Base-by-base conservation (phyloP, 495 filamentous ascomycete species). In the Penicillium subrubescens region DNA sequence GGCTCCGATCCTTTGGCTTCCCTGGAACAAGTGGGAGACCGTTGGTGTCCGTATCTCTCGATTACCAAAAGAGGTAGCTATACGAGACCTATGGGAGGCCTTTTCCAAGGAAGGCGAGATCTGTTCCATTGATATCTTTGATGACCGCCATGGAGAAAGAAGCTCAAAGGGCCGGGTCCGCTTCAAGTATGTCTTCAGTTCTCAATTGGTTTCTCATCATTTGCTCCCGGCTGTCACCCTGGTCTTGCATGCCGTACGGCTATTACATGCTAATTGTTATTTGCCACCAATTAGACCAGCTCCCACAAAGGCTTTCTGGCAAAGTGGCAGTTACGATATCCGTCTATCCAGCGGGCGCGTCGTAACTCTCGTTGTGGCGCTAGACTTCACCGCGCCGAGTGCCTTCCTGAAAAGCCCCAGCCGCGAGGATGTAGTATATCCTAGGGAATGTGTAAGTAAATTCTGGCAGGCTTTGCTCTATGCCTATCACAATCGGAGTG, bases 71-170 rank as follows among this genome's bases (percentile, higher is more conserved):
- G 71, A 75, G 31, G 65, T 63, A 11, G 78, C 60, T 23, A 80
- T 81, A 0, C 62, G 67, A 15, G 64, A 61, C 7, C 59, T 86
- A 12, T 82, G 81, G 73, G 43, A 66, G 5, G 66, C 73, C 2
- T 81, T 86, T 57, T 66, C 67, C 3, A 64, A 68, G 2, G 72
- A 86, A 53, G 83, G 83, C 0, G 64, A 66, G 5, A 70, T 85
- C 23, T 63, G 69, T 15, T 71, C 74, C 0, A 82, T 86, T 53
- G 81, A 84, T 29, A 67, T 85, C 1, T 81, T 74, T 34, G 78
- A 79, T 41, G 72, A 81, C 58, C 39, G 48, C 8, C 66, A 73
- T 23, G 79, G 75, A 11, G 59, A 67, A 15, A 50, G 72, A 46
- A 61, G 60, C 12, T 62, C 66, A 2, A 71, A 62, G 37, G 82